Conservation (phyloP, 2,329 filamentous ascomycete species). For the Penicillium olsonii region DNA sequence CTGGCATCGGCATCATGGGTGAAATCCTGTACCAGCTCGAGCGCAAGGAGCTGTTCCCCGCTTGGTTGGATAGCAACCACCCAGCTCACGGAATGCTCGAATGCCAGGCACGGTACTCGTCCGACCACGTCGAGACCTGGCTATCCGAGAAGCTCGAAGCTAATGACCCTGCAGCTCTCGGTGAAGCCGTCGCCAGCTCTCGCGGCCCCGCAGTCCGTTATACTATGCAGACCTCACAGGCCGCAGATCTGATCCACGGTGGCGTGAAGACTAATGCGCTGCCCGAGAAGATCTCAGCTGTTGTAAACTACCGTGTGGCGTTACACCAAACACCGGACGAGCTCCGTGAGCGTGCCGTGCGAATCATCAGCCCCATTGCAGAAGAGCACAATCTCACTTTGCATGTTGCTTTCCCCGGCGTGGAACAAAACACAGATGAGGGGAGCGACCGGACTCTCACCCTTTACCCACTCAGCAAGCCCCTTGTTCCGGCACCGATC, state of each 20-base stretch:
- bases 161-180: constrained; percentile 47
- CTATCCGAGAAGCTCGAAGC: constrained; percentile 47
- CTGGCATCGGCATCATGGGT: constrained; percentile 68
- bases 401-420: constrained; percentile 46
- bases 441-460: constrained; percentile 29
- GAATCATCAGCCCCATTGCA: constrained; percentile 50
- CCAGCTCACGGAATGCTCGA: constrained; percentile 59
- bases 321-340: constrained; percentile 53
- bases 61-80: constrained; percentile 53
- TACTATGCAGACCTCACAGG: constrained; percentile 60
- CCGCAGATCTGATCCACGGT: constrained; percentile 56
- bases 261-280: constrained; percentile 62
- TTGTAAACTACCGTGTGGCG: constrained; percentile 61
- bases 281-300: constrained; percentile 55
- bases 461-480: constrained; percentile 31
- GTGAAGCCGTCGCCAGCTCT: constrained; percentile 40
- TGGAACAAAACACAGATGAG: constrained; percentile 13
- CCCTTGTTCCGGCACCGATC: constrained; percentile 34
- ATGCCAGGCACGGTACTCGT: constrained; percentile 60
- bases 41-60: constrained; percentile 53
- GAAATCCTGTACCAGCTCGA: constrained; percentile 70
- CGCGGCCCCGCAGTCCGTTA: constrained; percentile 49
- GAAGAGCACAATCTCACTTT: constrained; percentile 52
- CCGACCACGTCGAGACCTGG: constrained; percentile 46
- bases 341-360: constrained; percentile 49